Evolutionary conservation across 2,329 filamentous ascomycete species (phyloP).

Genomic region (Colletotrichum coccodes): DNA sequence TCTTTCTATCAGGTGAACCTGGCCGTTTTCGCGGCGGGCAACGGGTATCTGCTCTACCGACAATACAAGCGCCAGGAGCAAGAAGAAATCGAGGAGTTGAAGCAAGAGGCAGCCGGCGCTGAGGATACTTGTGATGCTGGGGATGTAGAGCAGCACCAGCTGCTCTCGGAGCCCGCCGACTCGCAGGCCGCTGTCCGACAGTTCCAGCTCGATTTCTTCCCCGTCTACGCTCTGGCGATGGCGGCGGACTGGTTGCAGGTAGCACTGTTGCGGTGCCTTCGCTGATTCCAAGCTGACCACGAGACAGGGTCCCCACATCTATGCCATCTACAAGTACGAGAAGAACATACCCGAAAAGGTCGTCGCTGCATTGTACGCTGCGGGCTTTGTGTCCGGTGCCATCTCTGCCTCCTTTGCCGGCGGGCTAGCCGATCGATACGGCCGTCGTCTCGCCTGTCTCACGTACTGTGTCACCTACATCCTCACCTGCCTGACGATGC

Average conservation of each 20-base stretch:
- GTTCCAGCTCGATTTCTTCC: slow-evolving; percentile 38
- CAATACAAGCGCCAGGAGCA: slow-evolving; percentile 34
- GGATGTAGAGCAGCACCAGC: slow-evolving; percentile 21
- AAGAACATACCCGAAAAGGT: slow-evolving; percentile 54
- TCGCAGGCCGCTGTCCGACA: slow-evolving; percentile 25
- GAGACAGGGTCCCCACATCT: slow-evolving; percentile 56
- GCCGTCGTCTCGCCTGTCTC: slow-evolving; percentile 61
- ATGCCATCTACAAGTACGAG: slow-evolving; percentile 62
- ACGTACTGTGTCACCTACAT: slow-evolving; percentile 64
- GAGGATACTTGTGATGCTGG: slow-evolving; percentile 18
- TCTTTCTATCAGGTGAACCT: slow-evolving; percentile 39
- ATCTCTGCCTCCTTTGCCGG: slow-evolving; percentile 54
- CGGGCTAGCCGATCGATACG: slow-evolving; percentile 53
- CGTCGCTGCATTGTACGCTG: slow-evolving; percentile 57
- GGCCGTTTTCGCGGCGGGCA: slow-evolving; percentile 36
- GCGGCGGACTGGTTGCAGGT: slow-evolving; percentile 48
- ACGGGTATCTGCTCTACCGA: slow-evolving; percentile 37
- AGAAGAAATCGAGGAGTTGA: slow-evolving; percentile 10
- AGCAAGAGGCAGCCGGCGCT: slow-evolving; percentile 19
- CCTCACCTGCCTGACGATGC: slow-evolving; percentile 61
- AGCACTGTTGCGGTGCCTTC: neutral
- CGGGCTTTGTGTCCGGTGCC: slow-evolving; percentile 60
- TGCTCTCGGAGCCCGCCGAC: slow-evolving; percentile 15
- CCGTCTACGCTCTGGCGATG: slow-evolving; percentile 42
- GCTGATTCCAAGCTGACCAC: neutral